Base-by-base conservation (phyloP, 2,329 filamentous ascomycete genomes). In the Venturia aucupariae region DNA sequence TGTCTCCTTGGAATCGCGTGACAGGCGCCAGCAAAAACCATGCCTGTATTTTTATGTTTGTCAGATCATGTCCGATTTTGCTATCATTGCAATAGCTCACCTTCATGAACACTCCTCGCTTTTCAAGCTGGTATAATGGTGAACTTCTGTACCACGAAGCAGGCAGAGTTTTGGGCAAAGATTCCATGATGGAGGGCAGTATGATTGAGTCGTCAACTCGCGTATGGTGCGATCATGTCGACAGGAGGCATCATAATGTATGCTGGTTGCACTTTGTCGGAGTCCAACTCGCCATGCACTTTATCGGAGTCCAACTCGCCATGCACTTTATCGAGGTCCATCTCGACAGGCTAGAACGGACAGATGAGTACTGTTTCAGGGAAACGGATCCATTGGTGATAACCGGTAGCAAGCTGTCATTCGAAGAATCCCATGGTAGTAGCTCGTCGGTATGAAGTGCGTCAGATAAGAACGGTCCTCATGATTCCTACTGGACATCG, bases 1-100 rank as follows among this genome's bases (percentile, higher is more conserved):
- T 74, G 15, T 76, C 70, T 3, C 69, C 68, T 60, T 76, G 71
- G 67, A 83, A 83, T 60, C 77, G 73, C 17, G 80, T 82, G n/a
- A 82, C 74, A 0, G 81, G 81, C 1, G 81, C 81, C 1, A 82
- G 74, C 32, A 82, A 73, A 70, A 82, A 81, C 81, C 80, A 83
- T 42, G 79, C 76, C 79, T 81, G 59, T 10, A 11, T 27, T 57
- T 19, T 51, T 10, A 11, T 27, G 35, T 19, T 51, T 17, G 24
- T 51, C 10, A 27, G 22, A 38, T 24, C 44, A 48, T 66, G 24
- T 65, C n/a, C 11, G 41, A 17, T 32, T 8, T 13, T 41, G 19
- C 15, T 17, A 51, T 65, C 41, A 19, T 60, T 35, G n/a, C 22
- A 17, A 4, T 22, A 22, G 38, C 60, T 65, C 68, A 77, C 78